Conservation (phyloP, 192 early-diverging fungal genomes). For the Cladochytrium replicatum region DNA sequence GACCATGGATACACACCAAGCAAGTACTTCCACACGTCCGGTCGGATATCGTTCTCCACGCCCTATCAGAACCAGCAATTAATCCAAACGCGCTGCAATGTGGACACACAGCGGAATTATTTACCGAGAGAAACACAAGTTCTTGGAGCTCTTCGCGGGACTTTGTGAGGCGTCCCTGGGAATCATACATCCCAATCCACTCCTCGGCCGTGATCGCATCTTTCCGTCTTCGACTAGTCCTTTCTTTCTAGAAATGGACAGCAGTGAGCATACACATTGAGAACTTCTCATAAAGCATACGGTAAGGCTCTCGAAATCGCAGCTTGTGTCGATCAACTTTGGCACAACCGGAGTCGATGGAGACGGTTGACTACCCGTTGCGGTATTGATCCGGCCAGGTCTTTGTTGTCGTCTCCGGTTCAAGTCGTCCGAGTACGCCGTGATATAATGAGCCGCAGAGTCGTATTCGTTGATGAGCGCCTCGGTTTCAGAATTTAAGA, state of each 20-base stretch:
- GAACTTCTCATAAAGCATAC: too few relatives aligned
- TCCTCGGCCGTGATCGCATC: constrained; percentile 28
- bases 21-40: constrained; percentile 71
- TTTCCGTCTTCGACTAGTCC: too few relatives aligned
- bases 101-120: too few relatives aligned
- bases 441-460: constrained; percentile 28
- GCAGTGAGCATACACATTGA: too few relatives aligned
- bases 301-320: constrained; percentile 30
- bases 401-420: too few relatives aligned
- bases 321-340: constrained; percentile 17
- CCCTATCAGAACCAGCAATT: constrained; percentile 44
- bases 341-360: neutral
- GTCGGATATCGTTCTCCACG: constrained; percentile 58
- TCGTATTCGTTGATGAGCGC: constrained; percentile 37
- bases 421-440: constrained; percentile 27
- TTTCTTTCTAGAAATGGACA: too few relatives aligned
- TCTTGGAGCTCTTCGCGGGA: constrained; percentile 17
- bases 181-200: constrained; percentile 31
- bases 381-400: too few relatives aligned
- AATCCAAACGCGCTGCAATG: too few relatives aligned
- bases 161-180: constrained; percentile 18
- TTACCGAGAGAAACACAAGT: constrained; percentile 19
- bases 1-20: constrained; percentile 66
- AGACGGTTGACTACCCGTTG: too few relatives aligned
- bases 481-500: constrained; percentile 37